These are phyloP conservation scores for Torulaspora microellipsoides DNA, from an alignment of 805 yeast species.

Conservation along the genomic window DNA sequence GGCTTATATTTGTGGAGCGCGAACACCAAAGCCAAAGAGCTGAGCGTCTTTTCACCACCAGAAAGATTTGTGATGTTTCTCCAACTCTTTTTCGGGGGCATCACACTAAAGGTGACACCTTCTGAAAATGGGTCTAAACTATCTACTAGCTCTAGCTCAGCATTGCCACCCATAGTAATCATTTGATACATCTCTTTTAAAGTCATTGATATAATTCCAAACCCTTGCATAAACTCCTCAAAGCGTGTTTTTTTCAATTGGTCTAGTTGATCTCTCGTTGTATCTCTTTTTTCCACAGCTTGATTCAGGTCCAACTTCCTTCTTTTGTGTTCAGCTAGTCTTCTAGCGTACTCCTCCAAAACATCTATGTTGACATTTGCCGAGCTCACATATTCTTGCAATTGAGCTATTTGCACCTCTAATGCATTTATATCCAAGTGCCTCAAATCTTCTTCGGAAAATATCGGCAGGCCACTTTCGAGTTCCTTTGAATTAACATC, in stretches of 20 bases:
- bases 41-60: slow-evolving; percentile 96
- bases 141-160: slow-evolving; percentile 92
- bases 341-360: slow-evolving; percentile 66
- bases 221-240: slow-evolving; percentile 92
- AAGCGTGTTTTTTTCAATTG: slow-evolving; percentile 66
- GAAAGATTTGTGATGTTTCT: slow-evolving; percentile 89
- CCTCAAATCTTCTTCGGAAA: slow-evolving; percentile 49
- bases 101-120: slow-evolving; percentile 92
- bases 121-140: slow-evolving; percentile 97
- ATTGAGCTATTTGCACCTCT: slow-evolving; percentile 46
- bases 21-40: slow-evolving; percentile 91
- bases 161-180: slow-evolving; percentile 99
- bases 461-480: slow-evolving; percentile 36
- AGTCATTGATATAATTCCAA: slow-evolving; percentile 76
- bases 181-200: slow-evolving; percentile 95
- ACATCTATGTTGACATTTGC: slow-evolving; percentile 68
- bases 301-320: slow-evolving; percentile 63
- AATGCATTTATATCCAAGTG: slow-evolving; percentile 45
- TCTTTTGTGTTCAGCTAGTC: slow-evolving; percentile 57
- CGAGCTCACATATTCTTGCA: slow-evolving; percentile 52
- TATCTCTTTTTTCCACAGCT: slow-evolving; percentile 65
- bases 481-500: slow-evolving; percentile 28
- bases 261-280: slow-evolving; percentile 55
- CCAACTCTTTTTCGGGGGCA: slow-evolving; percentile 99
- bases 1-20: slow-evolving; percentile 95